Base-by-base conservation (phyloP, 2,329 filamentous ascomycete genomes). In the Fusarium secorum region DNA sequence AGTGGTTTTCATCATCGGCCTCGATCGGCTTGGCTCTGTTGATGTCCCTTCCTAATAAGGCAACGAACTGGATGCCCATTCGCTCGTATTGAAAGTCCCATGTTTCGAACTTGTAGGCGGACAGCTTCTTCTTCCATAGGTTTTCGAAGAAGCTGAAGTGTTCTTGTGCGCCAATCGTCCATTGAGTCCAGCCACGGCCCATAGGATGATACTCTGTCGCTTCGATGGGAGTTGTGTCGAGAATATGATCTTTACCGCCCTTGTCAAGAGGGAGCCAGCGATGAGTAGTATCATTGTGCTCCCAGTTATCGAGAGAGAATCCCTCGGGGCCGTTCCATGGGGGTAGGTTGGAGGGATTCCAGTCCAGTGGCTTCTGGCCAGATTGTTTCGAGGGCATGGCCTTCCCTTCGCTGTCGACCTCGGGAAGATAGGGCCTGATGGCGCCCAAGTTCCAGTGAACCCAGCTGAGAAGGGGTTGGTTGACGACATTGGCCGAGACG, bases 401-500 rank as follows among this genome's bases (percentile, higher is more conserved):
- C 8, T 68, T 69, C 9, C 73, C 62, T 30, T 51, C 67, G 18
- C 71, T 67, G 38, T 73, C 74, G 18, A 78, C 68, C 52, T 88
- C 87, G 7, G 87, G 86, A 24, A 87, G 81, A 74, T 88, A 89
- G 6, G 87, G 84, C 53, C 85, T 80, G 24, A 87, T 81, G 22
- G 84, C 83, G 9, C 85, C 85, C 13, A 85, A 79, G 61, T 87
- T 86, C 73, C 83, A 85, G 70, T 89, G 87, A 22, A 89, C 79
- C 79, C 85, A 84, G 52, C 83, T 82, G 35, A 88, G 83, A 15
- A 86, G 81, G 18, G 86, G 86, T 52, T 87, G 85, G 66, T 89
- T 89, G 68, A 89, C 79, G 26, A 89, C 81, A 67, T 89, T 88
- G 53, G 86, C 86, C 5, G 85, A 86, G 18, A 89, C 84, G 48